Base-by-base conservation (phyloP, 495 filamentous ascomycete species). In the Aspergillus steynii region DNA sequence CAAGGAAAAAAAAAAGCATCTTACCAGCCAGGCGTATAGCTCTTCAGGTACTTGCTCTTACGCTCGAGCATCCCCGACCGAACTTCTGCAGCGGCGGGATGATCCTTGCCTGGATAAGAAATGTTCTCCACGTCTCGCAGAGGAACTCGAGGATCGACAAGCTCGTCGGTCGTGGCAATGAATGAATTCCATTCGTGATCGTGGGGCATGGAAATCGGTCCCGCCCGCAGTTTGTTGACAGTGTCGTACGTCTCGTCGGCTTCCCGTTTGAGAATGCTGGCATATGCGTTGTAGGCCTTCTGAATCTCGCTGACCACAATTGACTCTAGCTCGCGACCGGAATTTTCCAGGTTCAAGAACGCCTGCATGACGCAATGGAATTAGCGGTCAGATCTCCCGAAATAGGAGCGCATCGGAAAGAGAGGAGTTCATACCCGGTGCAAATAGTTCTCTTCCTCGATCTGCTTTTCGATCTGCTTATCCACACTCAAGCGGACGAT, bases 31-130 rank as follows among this genome's bases (percentile, higher is more conserved):
- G 94, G 90, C 3, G 93, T 93, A 73, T 97, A 99, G 69, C 92
- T 97, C 83, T 98, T 99, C 48, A 99, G 79, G 72, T 98, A 99
- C 71, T 98, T 99, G 83, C 90, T 96, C 85, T 97, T 99, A 52
- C 95, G 88, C 79, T 99, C 95, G 56, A 99, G 80, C 77, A 96
- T 88, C 1, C 95, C 95, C 5, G 90, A 90, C 53, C 91, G 83
- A 37, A 99, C 88, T 68, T 97, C 95, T 56, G 88, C 85, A 34
- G 91, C 92, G 46, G 92, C 88, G 55, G 90, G 89, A 71, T 97
- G 91, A 68, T 96, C 85, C 65, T 89, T 89, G 15, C 95, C 95
- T n/a, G 94, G 93, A 73, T 98, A 99, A 42, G 90, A 85, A 65
- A 99, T 96, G 66, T 90, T 88, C 66, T 96, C 85, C 20, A 92